Evolutionary conservation across 2,329 filamentous ascomycete species (phyloP), one percentile per base, ranked within the genome.

Genomic region (Amauroascus niger): DNA sequence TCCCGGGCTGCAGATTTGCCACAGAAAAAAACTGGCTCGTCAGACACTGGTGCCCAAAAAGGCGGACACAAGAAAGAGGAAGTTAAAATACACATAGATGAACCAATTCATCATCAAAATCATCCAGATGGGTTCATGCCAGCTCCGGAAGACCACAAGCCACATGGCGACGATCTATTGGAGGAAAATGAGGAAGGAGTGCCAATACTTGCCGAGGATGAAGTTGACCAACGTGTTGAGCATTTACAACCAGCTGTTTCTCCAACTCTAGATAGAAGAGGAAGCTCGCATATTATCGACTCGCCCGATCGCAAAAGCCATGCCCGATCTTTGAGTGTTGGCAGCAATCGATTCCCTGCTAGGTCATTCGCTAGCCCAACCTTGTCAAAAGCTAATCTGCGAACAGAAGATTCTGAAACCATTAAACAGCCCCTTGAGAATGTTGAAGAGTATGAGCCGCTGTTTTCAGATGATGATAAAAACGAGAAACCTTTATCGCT

Each of bases 361-460:
- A 74, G 80, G 58, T 78, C 82, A n/a, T 70, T 75, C 30, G 75
- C 72, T 44, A 71, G 77, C 6, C 74, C 77, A 14, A 71, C 73
- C 52, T 64, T 78, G 45, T 69, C 73, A 51, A 84, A 68, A 66
- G 84, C 68, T 71, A 72, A 64, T 71, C 81, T 76, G 14, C 74
- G 74, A 37, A 71, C 73, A 18, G 76, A 78, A 26, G 73, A 53
- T 16, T 63, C 64, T 46, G 78, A 81, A 45, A 74, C 76, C 20
- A 67, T 72, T 44, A 33, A 77, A 41, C 89, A 85, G 2, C 87
- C 87, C 4, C 73, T 95, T 7, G 88, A 94, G 62, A 86, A 95
- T 63, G 87, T 95, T 4, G 85, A 90, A 63, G 90, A 97, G 67
- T 97, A 97, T 64, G 91, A 97, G 67, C 93, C 93, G 1, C 74